phyloP scores from a whole-genome alignment of 2,329 filamentous ascomycete species.

The Daldinia sp. region DNA sequence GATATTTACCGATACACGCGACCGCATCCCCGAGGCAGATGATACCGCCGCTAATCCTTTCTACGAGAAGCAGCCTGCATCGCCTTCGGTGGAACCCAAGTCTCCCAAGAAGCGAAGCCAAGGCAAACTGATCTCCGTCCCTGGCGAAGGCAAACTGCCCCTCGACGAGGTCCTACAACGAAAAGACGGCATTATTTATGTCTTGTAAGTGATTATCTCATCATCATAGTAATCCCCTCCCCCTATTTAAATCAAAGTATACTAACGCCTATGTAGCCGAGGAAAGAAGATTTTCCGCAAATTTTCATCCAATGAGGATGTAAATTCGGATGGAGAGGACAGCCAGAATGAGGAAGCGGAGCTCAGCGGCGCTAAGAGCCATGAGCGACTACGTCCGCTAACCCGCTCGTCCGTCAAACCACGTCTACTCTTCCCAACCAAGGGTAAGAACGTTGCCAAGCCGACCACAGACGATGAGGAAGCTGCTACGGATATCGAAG shows the following conservation, averaged over 20 bases:
- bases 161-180: slow-evolving; percentile 71
- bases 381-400: slow-evolving; percentile 53
- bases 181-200: slow-evolving; percentile 76
- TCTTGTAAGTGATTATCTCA: slow-evolving; percentile 70
- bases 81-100: slow-evolving; percentile 47
- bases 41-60: slow-evolving; percentile 77
- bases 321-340: slow-evolving; percentile 47
- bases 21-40: slow-evolving; percentile 75
- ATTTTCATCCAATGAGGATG: slow-evolving; percentile 57
- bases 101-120: slow-evolving; percentile 62
- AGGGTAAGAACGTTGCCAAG: slow-evolving; percentile 54
- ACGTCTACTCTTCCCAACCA: slow-evolving; percentile 72
- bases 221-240: slow-evolving; percentile 9
- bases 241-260: slow-evolving; percentile 39
- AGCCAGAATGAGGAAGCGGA: slow-evolving; percentile 48
- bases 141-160: slow-evolving; percentile 64
- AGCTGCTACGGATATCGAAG: slow-evolving; percentile 66
- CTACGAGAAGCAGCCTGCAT: slow-evolving; percentile 55
- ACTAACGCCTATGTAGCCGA: slow-evolving; percentile 61
- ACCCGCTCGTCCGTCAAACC: slow-evolving; percentile 77
- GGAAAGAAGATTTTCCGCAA: slow-evolving; percentile 82
- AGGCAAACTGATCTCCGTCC: slow-evolving; percentile 62
- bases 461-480: slow-evolving; percentile 64
- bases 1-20: slow-evolving; percentile 83
- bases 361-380: slow-evolving; percentile 39